Percentiles rank a stretch among this genome's conserved stretches.
Evolutionary conservation across 768 basidiomycete genomes (phyloP).

Genomic region (Suillus discolor): DNA sequence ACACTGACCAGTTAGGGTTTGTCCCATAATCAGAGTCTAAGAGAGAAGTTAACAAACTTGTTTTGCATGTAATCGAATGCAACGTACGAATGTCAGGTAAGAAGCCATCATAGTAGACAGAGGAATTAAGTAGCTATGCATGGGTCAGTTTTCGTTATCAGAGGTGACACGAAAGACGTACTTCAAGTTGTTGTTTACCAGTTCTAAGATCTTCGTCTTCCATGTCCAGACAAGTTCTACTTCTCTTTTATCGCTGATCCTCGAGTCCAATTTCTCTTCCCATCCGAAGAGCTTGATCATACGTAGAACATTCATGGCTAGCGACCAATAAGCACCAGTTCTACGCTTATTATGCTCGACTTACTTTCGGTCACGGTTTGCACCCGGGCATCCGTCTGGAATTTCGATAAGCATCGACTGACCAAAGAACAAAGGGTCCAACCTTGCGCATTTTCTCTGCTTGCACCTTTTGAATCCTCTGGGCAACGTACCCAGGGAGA

Average conservation of each 20-base stretch:
- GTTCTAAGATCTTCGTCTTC: slow-evolving; percentile 51
- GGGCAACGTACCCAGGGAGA: slow-evolving; percentile 58
- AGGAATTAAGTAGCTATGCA: slow-evolving; percentile 56
- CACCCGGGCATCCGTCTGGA: slow-evolving; percentile 58
- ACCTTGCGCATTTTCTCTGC: slow-evolving; percentile 49
- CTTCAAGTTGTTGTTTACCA: slow-evolving; percentile 40
- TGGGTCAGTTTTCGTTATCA: not conserved
- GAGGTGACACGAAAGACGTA: not conserved
- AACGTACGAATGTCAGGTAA: slow-evolving; percentile 57
- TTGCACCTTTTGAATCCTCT: slow-evolving; percentile 49
- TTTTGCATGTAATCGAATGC: not conserved
- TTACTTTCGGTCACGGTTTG: slow-evolving; percentile 62
- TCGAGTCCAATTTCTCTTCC: slow-evolving; percentile 56
- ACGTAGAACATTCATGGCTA: slow-evolving; percentile 57
- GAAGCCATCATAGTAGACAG: slow-evolving; percentile 67
- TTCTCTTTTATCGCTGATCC: slow-evolving; percentile 58
- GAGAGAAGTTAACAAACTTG: not conserved
- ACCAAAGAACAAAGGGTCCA: not conserved
- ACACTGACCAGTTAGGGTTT: slow-evolving; percentile 15
- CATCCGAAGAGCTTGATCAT: slow-evolving; percentile 77
- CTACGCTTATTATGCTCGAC: slow-evolving; percentile 15
- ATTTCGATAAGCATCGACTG: not conserved
- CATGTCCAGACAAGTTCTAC: slow-evolving; percentile 59
- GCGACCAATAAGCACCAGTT: slow-evolving; percentile 1
- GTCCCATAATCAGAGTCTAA: slow-evolving; percentile 19